Base-by-base conservation (phyloP, 164 flowering plant genomes). In the Amborella trichopoda region DNA sequence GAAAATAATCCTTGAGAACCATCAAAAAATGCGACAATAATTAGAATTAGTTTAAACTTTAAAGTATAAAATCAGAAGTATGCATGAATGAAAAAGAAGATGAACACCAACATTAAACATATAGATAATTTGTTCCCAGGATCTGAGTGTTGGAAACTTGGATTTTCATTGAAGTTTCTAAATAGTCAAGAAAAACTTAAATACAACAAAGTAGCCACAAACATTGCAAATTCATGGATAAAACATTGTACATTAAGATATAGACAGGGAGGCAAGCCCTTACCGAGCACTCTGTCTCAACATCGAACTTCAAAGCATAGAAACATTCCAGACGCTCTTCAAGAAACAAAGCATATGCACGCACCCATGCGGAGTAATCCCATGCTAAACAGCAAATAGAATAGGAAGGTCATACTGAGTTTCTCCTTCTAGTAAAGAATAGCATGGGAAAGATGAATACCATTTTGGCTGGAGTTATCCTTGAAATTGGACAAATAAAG, bases 341-440 rank as follows among this genome's bases (percentile, higher is more conserved):
- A 67, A 91, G 67, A 62, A 63, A 91, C 54, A 87, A 71, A 19
- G 99, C 99, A 71, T 91, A 91, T 26, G 78, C 52, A 34, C 99
- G 94, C 10, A 91, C 84, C 96, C 95, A 91, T 10, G 88, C 80
- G 62, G 99, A 91, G 68, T 87, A 91, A 60, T 91, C 99, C 99
- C 99, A 91, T 40, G 99, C 99, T 91, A 70, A 28, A 43, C 37
- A 65, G 24, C 25, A 61, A 16, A 49, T 6, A 33, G 41, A 10
- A 16, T 4, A 38, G 16, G 6, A 38, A 16, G 41, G 20, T 38
- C 41, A 38, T 9, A 38, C 11, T n/a, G 20, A 9, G 41, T 22
- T 38, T 38, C 14, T 16, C 16, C 8, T 10, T 2, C 20, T 10
- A 38, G 9, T 30, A 38, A 16, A 18, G 8, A 38, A 10, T 13